Evolutionary conservation across 1,284 basidiomycete genomes (phyloP), one percentile per base, ranked within the genome.

Genomic region (Trichosporon coremiiforme): DNA sequence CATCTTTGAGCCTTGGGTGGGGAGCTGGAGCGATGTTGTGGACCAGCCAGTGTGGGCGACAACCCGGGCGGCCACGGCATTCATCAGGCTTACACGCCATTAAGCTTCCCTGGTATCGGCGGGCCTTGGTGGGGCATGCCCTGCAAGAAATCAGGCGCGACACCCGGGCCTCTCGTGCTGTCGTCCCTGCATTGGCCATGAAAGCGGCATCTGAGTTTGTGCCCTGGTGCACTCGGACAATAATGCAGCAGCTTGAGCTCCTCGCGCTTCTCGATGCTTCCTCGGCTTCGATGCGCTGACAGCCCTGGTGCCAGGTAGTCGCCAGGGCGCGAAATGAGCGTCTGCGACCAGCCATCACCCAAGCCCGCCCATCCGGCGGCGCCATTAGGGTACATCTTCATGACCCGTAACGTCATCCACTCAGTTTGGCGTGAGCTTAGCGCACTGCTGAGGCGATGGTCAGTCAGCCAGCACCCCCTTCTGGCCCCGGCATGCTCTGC

Each of bases 181-280:
- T 53, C 50, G 5, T 22, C 50, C 50, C 50, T 53, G 50, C 20
- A n/a, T 53, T 53, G n/a, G 50, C n/a, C 50, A 53, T 53, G 50
- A 53, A 53, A 25, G 50, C 50, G 50, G n/a, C 50, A 20, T 53
- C 20, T 53, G 20, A 8, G 8, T 53, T 22, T 7, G 20, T 53
- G 20, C 41, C 41, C 41, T 12, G 9, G 20, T 22, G 50, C 50
- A 53, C 50, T 53, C 50, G 50, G 50, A 53, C n/a, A 53, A 53
- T 53, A 53, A 22, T 10, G 20, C 50, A 53, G 50, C 50, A 53
- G 50, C 50, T 22, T 53, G 25, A 53, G 50, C 50, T 53, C 22
- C 50, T 53, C 50, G 50, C 50, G 50, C n/a, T 53, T 53, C 50
- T 53, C 20, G 50, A 53, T 53, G 22, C 50, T 53, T 53, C 50